Percentiles rank a stretch among this genome's conserved stretches.
Conservation (phyloP, 371 early-diverging fungal species). For the Funneliformis caledonium region DNA sequence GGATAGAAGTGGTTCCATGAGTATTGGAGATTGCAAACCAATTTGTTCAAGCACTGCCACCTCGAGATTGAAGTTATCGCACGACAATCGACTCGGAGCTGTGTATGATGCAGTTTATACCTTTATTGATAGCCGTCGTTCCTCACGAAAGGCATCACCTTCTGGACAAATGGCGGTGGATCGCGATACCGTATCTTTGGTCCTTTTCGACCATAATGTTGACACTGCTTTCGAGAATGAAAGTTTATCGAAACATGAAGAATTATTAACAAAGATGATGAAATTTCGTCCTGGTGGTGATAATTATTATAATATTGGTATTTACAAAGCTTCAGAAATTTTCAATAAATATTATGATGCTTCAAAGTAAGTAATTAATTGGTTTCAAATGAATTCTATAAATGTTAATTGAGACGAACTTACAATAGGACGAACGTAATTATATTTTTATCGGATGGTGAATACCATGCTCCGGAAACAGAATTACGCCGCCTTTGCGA, state of each 20-base stretch:
- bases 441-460: constrained; percentile 39
- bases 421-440: constrained; percentile 25
- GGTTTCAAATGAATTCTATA: neutral
- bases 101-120: constrained; percentile 41
- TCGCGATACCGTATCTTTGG: constrained; percentile 22
- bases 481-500: constrained; percentile 22
- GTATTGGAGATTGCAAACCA: constrained; percentile 32
- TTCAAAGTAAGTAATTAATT: constrained; percentile 22
- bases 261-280: constrained; percentile 11
- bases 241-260: constrained; percentile 5
- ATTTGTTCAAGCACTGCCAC: neutral
- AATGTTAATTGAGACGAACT: neutral
- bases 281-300: neutral
- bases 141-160: neutral
- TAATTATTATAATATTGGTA: neutral
- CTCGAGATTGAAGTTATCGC: neutral
- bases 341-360: constrained; percentile 30
- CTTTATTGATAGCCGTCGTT: constrained; percentile 35
- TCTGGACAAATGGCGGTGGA: neutral
- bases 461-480: constrained; percentile 1
- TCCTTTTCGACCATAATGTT: constrained; percentile 9
- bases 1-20: constrained; percentile 44
- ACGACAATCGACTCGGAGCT: constrained; percentile 46
- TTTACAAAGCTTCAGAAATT: constrained; percentile 7
- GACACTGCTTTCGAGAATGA: constrained; percentile 11